These are phyloP conservation scores for Hypsizygus marmoreus DNA, from an alignment of 768 basidiomycete genomes.

Conservation along the genomic window DNA sequence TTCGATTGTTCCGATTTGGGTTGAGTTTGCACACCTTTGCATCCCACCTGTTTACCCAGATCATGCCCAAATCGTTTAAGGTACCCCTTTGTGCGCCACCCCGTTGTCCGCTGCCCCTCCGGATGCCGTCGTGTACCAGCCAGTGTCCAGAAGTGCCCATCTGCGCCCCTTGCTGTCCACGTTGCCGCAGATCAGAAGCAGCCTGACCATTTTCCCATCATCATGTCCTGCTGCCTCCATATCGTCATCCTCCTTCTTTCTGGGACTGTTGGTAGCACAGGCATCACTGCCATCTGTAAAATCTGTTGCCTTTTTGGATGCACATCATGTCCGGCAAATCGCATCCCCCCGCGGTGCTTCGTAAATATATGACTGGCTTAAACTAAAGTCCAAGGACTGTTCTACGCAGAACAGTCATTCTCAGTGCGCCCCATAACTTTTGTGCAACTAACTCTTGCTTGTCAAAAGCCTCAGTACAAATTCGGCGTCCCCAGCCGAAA, in stretches of 20 bases:
- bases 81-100: slow-evolving; percentile 5
- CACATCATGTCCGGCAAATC: slow-evolving; percentile 10
- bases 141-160: neutral
- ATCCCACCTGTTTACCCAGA: neutral
- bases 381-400: too few species aligned
- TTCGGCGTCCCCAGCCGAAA: too few species aligned
- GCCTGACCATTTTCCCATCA: neutral
- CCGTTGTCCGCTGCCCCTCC: neutral
- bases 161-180: neutral
- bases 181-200: slow-evolving; percentile 14
- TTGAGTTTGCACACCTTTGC: neutral
- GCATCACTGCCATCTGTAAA: slow-evolving; percentile 5
- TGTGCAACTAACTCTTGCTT: too few species aligned
- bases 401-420: too few species aligned
- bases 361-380: too few species aligned
- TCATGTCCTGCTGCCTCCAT: neutral
- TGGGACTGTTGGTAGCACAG: slow-evolving; percentile 2
- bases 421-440: too few species aligned
- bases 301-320: slow-evolving; percentile 5
- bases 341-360: too few species aligned
- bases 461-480: too few species aligned
- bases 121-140: neutral
- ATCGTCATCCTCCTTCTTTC: slow-evolving; percentile 8
- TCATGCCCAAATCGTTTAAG: too few species aligned
- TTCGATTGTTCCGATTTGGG: slow-evolving; percentile 18